A percentile compares a stretch with the other conserved stretches of the same genome.
These are phyloP conservation scores for Trichocomaceae sp. DNA, from an alignment of 2,329 filamentous ascomycete genomes.

Conservation along the genomic window DNA sequence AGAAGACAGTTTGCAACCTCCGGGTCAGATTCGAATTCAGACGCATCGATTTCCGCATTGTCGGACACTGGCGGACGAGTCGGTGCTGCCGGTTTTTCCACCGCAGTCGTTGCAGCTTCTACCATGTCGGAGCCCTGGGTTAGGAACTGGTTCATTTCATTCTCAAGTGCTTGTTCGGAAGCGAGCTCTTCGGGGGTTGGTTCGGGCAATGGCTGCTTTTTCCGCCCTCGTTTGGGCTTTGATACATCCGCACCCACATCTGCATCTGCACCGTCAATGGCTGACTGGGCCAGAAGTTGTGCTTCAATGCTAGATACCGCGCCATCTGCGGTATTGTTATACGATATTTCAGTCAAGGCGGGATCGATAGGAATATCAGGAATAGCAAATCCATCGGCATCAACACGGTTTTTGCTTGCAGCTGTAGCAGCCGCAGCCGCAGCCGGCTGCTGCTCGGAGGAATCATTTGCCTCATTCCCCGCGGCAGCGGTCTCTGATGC, in stretches of 20 bases:
- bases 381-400: conserved; percentile 64
- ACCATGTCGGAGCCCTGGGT: conserved; percentile 33
- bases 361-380: conserved; percentile 46
- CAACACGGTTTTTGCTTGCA: conserved; percentile 41
- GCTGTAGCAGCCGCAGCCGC: conserved; percentile 19
- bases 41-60: conserved; percentile 57
- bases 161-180: conserved; percentile 54
- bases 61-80: conserved; percentile 46
- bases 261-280: not conserved
- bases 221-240: conserved; percentile 24
- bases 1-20: conserved; percentile 79
- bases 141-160: conserved; percentile 65
- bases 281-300: conserved; percentile 1
- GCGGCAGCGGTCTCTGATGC: conserved; percentile 31
- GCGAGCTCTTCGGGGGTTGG: conserved; percentile 57
- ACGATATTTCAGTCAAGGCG: conserved; percentile 21
- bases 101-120: conserved; percentile 18
- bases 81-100: not conserved
- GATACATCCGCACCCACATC: conserved; percentile 11
- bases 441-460: not conserved
- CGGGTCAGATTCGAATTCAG: conserved; percentile 82
- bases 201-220: conserved; percentile 37
- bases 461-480: conserved; percentile 43
- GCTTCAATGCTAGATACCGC: not conserved
- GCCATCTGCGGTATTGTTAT: not conserved